Percentiles rank a stretch among this genome's conserved stretches.
phyloP scores from a whole-genome alignment of 441 rosid genomes.

The Biscutella laevigata region DNA sequence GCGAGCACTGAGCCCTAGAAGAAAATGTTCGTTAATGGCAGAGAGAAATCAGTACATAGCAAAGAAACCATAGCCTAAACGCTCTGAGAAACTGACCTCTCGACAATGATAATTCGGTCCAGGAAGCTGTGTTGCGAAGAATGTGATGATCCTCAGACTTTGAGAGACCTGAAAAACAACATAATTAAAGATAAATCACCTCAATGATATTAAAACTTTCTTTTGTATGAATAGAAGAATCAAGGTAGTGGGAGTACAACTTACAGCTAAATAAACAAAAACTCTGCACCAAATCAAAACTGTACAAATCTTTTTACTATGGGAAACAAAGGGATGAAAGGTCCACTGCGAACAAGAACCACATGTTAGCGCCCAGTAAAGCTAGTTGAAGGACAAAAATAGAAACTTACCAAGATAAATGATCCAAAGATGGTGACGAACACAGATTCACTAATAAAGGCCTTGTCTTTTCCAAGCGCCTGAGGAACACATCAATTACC shows the following conservation, averaged over 20 bases:
- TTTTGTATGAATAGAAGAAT: neutral
- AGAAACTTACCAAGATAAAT: slow-evolving; percentile 38
- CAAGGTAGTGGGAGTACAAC: slow-evolving; percentile 14
- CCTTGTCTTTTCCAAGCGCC: slow-evolving; percentile 49
- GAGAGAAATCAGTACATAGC: neutral
- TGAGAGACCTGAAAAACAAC: slow-evolving; percentile 56
- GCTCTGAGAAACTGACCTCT: slow-evolving; percentile 36
- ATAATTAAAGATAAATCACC: neutral
- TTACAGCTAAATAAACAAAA: slow-evolving; percentile 48
- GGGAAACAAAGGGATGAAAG: slow-evolving; percentile 45
- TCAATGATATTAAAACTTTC: neutral
- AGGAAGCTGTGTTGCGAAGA: slow-evolving; percentile 85
- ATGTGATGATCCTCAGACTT: slow-evolving; percentile 59
- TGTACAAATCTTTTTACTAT: slow-evolving; percentile 42
- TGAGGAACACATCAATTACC: slow-evolving; percentile 3
- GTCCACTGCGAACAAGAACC: slow-evolving; percentile 39
- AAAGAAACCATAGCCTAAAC: neutral
- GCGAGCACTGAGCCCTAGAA: slow-evolving; percentile 44
- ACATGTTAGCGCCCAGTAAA: neutral
- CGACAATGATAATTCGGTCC: slow-evolving; percentile 93
- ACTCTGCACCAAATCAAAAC: slow-evolving; percentile 55
- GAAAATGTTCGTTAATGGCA: slow-evolving; percentile 1
- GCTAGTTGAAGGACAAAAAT: neutral
- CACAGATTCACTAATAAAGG: slow-evolving; percentile 42
- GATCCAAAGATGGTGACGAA: slow-evolving; percentile 37